Evolutionary conservation across 306 rosid species (phyloP), one percentile per base, ranked within the genome.

Genomic region (Begonia loranthoides): DNA sequence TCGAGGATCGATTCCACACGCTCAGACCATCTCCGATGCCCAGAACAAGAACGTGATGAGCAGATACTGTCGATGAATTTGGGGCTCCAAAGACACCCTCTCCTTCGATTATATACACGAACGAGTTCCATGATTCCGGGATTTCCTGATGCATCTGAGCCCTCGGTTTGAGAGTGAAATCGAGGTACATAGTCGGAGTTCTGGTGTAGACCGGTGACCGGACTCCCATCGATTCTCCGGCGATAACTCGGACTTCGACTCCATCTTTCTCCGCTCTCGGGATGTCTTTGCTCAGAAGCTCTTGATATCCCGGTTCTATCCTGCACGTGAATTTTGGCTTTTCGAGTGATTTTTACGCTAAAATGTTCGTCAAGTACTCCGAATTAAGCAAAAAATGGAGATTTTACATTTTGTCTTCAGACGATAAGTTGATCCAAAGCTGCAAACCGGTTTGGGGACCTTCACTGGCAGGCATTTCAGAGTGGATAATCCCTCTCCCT

Each of bases 271-370:
- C 60, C 17, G 76, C 70, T 72, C 86, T 95, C 33, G 54, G 62
- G 41, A 90, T 65, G 75, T 86, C 92, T 79, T 78, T 78, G 70
- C 94, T 82, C 56, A 51, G 44, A 19, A 82, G 61, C 65, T 90
- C 99, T 76, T 86, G 99, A 52, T 90, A 90, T 71, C 61, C 80
- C 60, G 99, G 99, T 59, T 90, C 95, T 59, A 80, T 78, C 99
- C 95, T 90, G 59, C 57, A 9, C 7, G 17, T 44, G 38, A 61
- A 50, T 4, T 28, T 28, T 4, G 6, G 9, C 8, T 28, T 28
- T 28, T 28, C 0, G 6, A 28, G 36, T 5, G 9, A 28, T 28
- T 5, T 28, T 28, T 28, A 28, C 1, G 9, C 36, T 3, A 4
- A 28, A 28, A 28, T 28, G 4, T 28, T 28, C 1, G 36, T 28